Evolutionary conservation across 495 filamentous ascomycete species (phyloP).

Genomic region (Tuber indicum): DNA sequence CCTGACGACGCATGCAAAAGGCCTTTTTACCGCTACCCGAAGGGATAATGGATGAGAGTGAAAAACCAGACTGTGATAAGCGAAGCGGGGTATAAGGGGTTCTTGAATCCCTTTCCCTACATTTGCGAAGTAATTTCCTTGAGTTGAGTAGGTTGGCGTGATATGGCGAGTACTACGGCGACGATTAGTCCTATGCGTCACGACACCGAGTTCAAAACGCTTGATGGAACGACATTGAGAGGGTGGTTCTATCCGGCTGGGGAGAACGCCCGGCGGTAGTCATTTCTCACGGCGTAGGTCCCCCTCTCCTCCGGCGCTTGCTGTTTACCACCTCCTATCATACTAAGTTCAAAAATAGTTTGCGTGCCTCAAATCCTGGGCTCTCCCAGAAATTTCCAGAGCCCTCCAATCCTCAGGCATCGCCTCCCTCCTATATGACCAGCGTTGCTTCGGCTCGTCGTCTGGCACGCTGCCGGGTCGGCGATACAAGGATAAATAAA

Average conservation of each 20-base stretch:
- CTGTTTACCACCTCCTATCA: background rate
- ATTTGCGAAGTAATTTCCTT: background rate
- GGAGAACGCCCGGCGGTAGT: conserved; percentile 30
- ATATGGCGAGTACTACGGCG: background rate
- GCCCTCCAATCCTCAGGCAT: conserved; percentile 14
- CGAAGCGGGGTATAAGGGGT: background rate
- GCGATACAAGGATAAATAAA: too few relatives aligned
- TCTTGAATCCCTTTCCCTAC: background rate
- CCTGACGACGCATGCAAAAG: background rate
- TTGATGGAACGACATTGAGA: conserved; percentile 39
- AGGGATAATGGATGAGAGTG: background rate
- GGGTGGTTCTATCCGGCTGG: conserved; percentile 40
- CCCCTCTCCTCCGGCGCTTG: background rate
- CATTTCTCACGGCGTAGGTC: conserved; percentile 27
- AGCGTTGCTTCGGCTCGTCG: conserved; percentile 17
- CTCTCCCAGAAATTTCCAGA: conserved; percentile 14
- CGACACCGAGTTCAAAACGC: conserved; percentile 38
- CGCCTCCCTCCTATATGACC: conserved; percentile 18
- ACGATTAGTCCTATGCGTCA: conserved; percentile 3
- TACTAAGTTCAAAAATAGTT: background rate
- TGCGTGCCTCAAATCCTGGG: conserved; percentile 19
- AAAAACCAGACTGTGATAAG: background rate
- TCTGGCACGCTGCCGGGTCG: conserved; percentile 17
- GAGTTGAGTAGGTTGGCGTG: background rate
- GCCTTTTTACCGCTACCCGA: background rate